Base-by-base conservation (phyloP, 1,139 yeast species). In the Taiozyma onychis region DNA sequence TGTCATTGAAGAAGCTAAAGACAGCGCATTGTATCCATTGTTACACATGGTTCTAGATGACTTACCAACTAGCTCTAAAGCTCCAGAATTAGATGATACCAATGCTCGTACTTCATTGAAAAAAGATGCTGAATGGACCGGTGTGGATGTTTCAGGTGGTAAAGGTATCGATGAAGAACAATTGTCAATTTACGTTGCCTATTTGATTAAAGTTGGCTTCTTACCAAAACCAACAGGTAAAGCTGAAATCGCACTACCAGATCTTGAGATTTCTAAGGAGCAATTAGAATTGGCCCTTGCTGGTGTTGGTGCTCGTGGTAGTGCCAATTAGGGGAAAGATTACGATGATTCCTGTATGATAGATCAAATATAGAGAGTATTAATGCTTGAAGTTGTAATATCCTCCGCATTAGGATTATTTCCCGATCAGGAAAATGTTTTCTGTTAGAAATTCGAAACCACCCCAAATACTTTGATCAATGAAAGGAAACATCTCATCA, bases 31-130 rank as follows among this genome's bases (percentile, higher is more conserved):
- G 57, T 93, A 83, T 75, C 99, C 99, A 55, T 76, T 93, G 62
- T 75, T 93, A 59, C 99, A 93, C 70, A 88, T 93, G 72, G 98
- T 91, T 13, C 77, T 93, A 58, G 99, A 90, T 63, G 85, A 91
- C 65, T 78, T 93, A 62, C 97, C 97, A 7, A 86, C 85, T 56
- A 85, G 83, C 65, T 88, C 97, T 45, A 87, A 85, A 68, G 98
- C 99, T 10, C 98, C 99, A 3, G 97, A 91, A 67, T 77, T 93
- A 59, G 97, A 90, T 64, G 99, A 93, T 60, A 52, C 77, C 6
- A 91, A 93, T 64, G 88, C 99, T 0, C 77, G 75, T 16, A 66
- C 66, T 28, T 78, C 95, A 0, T 79, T 93, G 64, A 72, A 69
- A 52, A 70, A 67, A 32, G 97, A 91, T 64, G 70, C 74, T 5